phyloP scores from a whole-genome alignment of 345 rosid genomes.

The Laguncularia racemosa region DNA sequence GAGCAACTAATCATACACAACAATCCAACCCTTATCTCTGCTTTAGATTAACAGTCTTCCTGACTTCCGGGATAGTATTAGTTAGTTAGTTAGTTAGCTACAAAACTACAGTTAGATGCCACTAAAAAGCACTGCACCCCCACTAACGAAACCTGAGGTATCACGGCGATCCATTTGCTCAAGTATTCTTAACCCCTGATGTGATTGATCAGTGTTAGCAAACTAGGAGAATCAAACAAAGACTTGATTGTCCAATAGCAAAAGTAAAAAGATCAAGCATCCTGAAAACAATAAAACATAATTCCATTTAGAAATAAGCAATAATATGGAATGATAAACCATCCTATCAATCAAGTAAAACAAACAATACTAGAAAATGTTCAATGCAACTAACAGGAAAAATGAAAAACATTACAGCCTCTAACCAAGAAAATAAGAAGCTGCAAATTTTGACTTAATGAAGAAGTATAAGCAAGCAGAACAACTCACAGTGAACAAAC shows the following conservation, averaged over 20 bases:
- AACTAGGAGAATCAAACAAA: constrained; percentile 10
- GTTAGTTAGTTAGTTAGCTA: constrained; percentile 23
- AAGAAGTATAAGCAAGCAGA: no score
- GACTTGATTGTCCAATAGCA: constrained; percentile 2
- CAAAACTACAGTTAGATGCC: constrained; percentile 54
- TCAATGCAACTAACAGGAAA: no score
- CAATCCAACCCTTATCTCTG: constrained; percentile 35
- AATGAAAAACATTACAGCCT: no score
- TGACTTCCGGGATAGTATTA: constrained; percentile 54
- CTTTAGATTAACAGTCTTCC: constrained; percentile 30
- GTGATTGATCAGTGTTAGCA: constrained; percentile 21
- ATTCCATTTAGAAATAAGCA: no score
- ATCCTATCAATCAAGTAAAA: no score
- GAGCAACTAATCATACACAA: constrained; percentile 20
- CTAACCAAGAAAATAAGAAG: no score
- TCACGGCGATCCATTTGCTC: constrained; percentile 67
- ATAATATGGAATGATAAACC: no score
- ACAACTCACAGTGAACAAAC: no score
- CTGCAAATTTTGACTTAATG: no score
- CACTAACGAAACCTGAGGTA: constrained; percentile 98
- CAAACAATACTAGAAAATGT: no score
- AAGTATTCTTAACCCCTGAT: constrained; percentile 17
- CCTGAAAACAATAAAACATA: no score
- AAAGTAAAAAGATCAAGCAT: no score
- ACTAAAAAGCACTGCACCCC: constrained; percentile 47